phyloP scores from a whole-genome alignment of 345 rosid species.

The Camelina hispida region DNA sequence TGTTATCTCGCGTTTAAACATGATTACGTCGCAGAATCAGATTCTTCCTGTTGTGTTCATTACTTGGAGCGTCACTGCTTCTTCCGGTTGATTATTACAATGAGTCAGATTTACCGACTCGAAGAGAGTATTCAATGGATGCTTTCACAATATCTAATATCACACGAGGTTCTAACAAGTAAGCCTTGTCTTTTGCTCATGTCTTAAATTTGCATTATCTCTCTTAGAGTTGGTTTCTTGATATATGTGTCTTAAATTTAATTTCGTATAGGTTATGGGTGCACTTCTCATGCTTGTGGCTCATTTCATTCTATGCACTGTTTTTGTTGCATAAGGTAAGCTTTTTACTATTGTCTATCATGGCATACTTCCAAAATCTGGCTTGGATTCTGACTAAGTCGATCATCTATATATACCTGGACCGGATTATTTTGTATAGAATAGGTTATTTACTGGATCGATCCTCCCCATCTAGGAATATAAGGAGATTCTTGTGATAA shows the following conservation, averaged over 20 bases:
- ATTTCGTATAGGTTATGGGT: slow-evolving; percentile 78
- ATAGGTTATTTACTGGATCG: slow-evolving; percentile 45
- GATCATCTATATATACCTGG: slow-evolving; percentile 18
- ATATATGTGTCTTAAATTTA: slow-evolving; percentile 5
- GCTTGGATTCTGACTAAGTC: too few relatives aligned
- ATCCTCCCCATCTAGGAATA: slow-evolving; percentile 69
- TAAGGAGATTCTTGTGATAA: slow-evolving; percentile 58
- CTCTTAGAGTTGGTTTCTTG: slow-evolving; percentile 3
- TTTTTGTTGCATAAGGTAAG: slow-evolving; percentile 71
- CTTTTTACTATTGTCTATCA: slow-evolving; percentile 6
- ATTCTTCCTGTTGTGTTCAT: slow-evolving; percentile 71
- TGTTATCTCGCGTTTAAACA: too few relatives aligned
- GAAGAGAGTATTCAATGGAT: slow-evolving; percentile 57
- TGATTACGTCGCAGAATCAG: slow-evolving; percentile 52
- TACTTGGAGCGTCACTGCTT: slow-evolving; percentile 68
- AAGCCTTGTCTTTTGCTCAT: not conserved
- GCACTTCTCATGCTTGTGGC: slow-evolving; percentile 83
- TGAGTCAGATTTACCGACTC: slow-evolving; percentile 53
- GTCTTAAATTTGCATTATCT: not conserved
- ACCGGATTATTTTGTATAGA: slow-evolving; percentile 30
- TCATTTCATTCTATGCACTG: slow-evolving; percentile 73
- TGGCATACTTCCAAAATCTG: not conserved
- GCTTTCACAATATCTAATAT: slow-evolving; percentile 76
- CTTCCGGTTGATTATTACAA: slow-evolving; percentile 75
- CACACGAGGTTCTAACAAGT: slow-evolving; percentile 76